Evolutionary conservation across 192 early-diverging fungal species (phyloP).

Genomic region (Backusella parvicylindrica): DNA sequence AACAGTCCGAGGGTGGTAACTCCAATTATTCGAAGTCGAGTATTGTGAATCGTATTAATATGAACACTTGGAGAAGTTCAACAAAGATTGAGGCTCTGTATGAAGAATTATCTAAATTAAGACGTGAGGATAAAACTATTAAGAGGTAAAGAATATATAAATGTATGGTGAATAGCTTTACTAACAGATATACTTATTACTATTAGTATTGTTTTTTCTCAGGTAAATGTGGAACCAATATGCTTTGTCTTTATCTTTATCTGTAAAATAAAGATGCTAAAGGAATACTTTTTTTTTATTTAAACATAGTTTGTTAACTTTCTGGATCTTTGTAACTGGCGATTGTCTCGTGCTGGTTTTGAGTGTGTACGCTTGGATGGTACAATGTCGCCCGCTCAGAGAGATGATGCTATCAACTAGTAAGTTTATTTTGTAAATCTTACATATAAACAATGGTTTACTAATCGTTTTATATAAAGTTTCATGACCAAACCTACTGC

Average conservation of each 20-base stretch:
- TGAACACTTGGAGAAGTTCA: slow-evolving; percentile 81
- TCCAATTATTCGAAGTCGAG: slow-evolving; percentile 52
- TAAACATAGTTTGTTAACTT: slow-evolving; percentile 76
- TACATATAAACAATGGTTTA: too few relatives aligned
- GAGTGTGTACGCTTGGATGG: slow-evolving; percentile 84
- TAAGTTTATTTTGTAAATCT: too few relatives aligned
- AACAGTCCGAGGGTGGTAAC: slow-evolving; percentile 28
- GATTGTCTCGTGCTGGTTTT: slow-evolving; percentile 84
- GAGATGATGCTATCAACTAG: slow-evolving; percentile 64
- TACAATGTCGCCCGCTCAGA: slow-evolving; percentile 77
- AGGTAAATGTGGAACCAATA: too few relatives aligned
- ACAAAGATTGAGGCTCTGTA: slow-evolving; percentile 95
- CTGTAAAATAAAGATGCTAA: too few relatives aligned
- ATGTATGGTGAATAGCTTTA: not conserved
- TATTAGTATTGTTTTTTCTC: slow-evolving; percentile 38
- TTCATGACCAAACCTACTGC: slow-evolving; percentile 79
- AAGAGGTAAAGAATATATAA: slow-evolving; percentile 50
- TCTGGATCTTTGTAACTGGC: slow-evolving; percentile 88
- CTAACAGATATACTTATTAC: not conserved
- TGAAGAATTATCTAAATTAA: slow-evolving; percentile 77
- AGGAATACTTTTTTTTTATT: not conserved
- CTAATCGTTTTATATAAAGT: slow-evolving; percentile 20
- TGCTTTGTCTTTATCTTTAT: too few relatives aligned
- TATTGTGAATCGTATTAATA: slow-evolving; percentile 92
- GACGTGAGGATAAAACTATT: slow-evolving; percentile 66